Conservation (phyloP, 1,284 basidiomycete genomes). For the Pholiota adiposa region DNA sequence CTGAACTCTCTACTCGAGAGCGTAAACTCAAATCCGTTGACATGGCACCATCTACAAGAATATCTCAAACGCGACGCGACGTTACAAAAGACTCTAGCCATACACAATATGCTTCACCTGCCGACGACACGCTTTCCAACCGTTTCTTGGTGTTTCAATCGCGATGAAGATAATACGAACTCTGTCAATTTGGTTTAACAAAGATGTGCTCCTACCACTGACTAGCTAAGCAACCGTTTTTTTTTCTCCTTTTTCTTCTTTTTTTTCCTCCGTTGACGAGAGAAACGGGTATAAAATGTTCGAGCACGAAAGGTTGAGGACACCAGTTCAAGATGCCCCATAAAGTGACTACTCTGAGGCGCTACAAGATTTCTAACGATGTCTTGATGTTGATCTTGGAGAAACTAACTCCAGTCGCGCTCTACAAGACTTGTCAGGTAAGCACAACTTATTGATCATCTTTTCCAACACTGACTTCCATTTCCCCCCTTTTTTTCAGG, state of each 20-base stretch:
- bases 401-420: constrained; percentile 54
- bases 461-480: constrained; percentile 2
- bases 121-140: constrained; percentile 43
- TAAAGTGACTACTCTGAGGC: constrained; percentile 42
- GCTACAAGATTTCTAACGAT: constrained; percentile 57
- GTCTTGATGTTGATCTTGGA: constrained; percentile 56
- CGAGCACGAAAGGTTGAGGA: constrained; percentile 30
- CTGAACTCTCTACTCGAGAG: constrained; percentile 38
- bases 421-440: constrained; percentile 57
- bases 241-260: constrained; percentile 42
- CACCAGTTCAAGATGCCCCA: constrained; percentile 45
- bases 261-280: constrained; percentile 40
- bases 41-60: constrained; percentile 56
- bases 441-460: constrained; percentile 9
- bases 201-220: constrained; percentile 41
- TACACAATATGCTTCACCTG: constrained; percentile 47
- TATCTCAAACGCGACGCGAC: constrained; percentile 40
- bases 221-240: constrained; percentile 42
- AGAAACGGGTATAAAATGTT: constrained; percentile 49
- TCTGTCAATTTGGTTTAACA: constrained; percentile 38
- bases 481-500: constrained; percentile 36
- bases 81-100: constrained; percentile 53
- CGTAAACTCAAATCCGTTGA: constrained; percentile 53
- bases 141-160: constrained; percentile 35
- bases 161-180: constrained; percentile 37